Conservation (phyloP, 1,284 basidiomycete species). For the Boletus mariae region DNA sequence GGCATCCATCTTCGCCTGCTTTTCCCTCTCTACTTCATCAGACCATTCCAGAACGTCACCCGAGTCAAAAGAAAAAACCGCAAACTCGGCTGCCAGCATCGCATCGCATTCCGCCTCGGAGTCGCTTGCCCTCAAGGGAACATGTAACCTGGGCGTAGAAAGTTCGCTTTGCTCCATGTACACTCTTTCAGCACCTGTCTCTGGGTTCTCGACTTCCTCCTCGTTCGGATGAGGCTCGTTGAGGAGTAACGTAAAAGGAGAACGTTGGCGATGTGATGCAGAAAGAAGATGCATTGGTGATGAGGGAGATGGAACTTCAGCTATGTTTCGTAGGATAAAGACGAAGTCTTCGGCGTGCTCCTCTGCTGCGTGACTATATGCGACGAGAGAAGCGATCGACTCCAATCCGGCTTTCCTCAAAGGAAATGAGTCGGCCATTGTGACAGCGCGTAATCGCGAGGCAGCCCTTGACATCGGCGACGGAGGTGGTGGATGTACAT, state of each 20-base stretch:
- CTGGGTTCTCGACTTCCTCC: slow-evolving; percentile 1
- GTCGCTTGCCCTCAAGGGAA: slow-evolving; percentile 4
- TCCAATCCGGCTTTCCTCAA: not conserved
- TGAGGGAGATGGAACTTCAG: not conserved
- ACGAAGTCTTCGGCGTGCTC: slow-evolving; percentile 5
- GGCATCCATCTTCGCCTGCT: slow-evolving; percentile 14
- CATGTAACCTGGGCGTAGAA: not conserved
- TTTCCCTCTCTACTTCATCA: slow-evolving; percentile 14
- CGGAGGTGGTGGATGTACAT: not conserved
- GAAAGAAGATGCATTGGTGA: not conserved
- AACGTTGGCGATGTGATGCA: not conserved
- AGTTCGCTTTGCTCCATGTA: not conserved
- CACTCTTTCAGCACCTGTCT: not conserved
- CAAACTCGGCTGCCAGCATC: slow-evolving; percentile 12
- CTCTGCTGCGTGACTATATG: not conserved
- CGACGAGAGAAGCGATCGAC: not conserved
- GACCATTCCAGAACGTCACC: slow-evolving; percentile 14
- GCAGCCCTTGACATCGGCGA: not conserved
- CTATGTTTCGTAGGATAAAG: not conserved
- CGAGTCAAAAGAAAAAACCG: slow-evolving; percentile 9
- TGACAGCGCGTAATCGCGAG: not conserved
- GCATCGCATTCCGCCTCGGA: slow-evolving; percentile 10
- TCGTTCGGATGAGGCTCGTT: slow-evolving; percentile 3
- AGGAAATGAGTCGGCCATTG: not conserved
- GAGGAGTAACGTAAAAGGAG: not conserved